Percentiles rank a stretch among this genome's conserved stretches.
Evolutionary conservation across 352 stramenopile genomes (phyloP).

Genomic region (Phytophthora pluvialis): DNA sequence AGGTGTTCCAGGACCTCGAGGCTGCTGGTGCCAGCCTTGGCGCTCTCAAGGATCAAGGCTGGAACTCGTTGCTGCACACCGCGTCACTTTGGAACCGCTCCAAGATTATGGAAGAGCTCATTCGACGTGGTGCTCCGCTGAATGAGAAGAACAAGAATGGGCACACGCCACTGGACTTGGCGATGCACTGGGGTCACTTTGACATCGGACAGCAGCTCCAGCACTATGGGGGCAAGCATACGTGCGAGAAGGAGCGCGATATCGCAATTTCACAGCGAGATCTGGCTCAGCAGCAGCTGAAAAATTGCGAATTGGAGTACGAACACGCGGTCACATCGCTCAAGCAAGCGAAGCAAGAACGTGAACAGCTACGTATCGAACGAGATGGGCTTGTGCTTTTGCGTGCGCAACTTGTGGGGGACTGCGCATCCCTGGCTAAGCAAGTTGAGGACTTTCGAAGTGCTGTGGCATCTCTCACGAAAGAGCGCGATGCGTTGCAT

Average conservation of each 20-base stretch:
- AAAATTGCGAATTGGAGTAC: conserved; percentile 45
- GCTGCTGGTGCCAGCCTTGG: conserved; percentile 24
- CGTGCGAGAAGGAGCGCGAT: conserved; percentile 63
- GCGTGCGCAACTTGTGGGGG: conserved; percentile 19
- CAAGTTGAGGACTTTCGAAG: conserved; percentile 26
- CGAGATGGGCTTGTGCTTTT: conserved; percentile 47
- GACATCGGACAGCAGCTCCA: conserved; percentile 60
- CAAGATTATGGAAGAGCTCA: conserved; percentile 54
- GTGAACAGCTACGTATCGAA: conserved; percentile 58
- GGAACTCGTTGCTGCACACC: conserved; percentile 57
- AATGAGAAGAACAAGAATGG: conserved; percentile 58
- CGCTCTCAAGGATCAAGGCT: conserved; percentile 43
- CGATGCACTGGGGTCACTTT: conserved; percentile 62
- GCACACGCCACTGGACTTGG: conserved; percentile 60
- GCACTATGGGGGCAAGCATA: conserved; percentile 67
- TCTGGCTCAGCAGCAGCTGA: conserved; percentile 43
- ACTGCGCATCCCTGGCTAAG: conserved; percentile 21
- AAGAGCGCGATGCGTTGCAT: conserved; percentile 36
- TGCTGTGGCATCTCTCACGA: conserved; percentile 10
- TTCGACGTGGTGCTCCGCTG: conserved; percentile 48
- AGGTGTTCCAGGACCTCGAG: conserved; percentile 49
- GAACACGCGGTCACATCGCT: conserved; percentile 40
- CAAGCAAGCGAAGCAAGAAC: conserved; percentile 50
- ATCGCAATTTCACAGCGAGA: conserved; percentile 61
- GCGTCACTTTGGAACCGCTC: conserved; percentile 61